phyloP scores from a whole-genome alignment of 768 basidiomycete species.

The Psilocybe tampanensis region DNA sequence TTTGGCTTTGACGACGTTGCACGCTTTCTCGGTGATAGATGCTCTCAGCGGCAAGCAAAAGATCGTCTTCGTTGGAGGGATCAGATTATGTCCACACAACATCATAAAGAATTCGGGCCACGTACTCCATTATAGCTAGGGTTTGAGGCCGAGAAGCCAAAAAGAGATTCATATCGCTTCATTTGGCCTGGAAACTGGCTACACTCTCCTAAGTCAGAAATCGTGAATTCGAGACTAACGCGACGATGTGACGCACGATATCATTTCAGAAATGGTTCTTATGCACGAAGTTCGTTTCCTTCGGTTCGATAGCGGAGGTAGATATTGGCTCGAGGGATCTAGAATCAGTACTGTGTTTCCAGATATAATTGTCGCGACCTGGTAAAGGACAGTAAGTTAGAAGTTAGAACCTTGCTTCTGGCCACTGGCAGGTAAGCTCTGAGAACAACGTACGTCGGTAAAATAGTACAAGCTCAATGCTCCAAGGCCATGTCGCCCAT shows the following conservation, averaged over 20 bases:
- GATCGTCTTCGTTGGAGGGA: slow-evolving; percentile 10
- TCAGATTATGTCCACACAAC: background rate
- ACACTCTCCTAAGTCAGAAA: background rate
- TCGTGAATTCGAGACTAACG: background rate
- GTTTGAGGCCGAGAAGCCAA: slow-evolving; percentile 31
- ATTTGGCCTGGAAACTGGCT: slow-evolving; percentile 46
- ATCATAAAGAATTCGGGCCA: background rate
- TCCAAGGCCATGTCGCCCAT: slow-evolving; percentile 52
- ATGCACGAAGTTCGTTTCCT: slow-evolving; percentile 30
- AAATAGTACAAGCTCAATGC: slow-evolving; percentile 52
- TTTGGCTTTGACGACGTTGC: background rate
- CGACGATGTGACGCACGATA: slow-evolving; percentile 26
- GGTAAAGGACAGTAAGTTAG: too few species aligned
- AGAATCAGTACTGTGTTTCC: slow-evolving; percentile 36
- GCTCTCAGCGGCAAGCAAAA: slow-evolving; percentile 16
- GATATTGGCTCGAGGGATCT: slow-evolving; percentile 42
- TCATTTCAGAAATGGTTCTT: slow-evolving; percentile 30
- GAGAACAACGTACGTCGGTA: slow-evolving; percentile 38
- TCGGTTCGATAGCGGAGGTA: slow-evolving; percentile 28
- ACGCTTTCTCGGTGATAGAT: slow-evolving; percentile 9
- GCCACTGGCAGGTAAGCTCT: too few species aligned
- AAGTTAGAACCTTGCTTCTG: too few species aligned
- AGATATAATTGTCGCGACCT: slow-evolving; percentile 36
- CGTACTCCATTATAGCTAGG: slow-evolving; percentile 16
- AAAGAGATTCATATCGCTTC: slow-evolving; percentile 34